phyloP scores from a whole-genome alignment of 768 basidiomycete genomes.

The Ramaria rubella region DNA sequence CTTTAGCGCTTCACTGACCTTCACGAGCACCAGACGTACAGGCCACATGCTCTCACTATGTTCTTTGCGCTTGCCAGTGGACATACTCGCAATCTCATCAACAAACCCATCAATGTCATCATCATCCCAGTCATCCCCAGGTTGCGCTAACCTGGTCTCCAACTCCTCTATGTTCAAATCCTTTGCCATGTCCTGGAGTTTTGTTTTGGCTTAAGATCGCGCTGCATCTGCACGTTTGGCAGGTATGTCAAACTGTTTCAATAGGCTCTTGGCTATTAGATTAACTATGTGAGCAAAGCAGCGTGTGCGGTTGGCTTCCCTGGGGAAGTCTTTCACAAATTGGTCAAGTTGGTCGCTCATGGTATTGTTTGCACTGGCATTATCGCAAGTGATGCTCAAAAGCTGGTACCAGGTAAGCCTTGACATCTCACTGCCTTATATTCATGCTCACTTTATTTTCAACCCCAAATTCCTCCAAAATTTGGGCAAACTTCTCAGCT shows the following conservation, averaged over 20 bases:
- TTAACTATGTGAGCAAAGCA: slow-evolving; percentile 38
- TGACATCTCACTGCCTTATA: slow-evolving; percentile 5
- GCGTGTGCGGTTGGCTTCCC: slow-evolving; percentile 18
- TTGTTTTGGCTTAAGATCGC: not conserved
- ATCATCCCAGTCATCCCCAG: slow-evolving; percentile 6
- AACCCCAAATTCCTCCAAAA: slow-evolving; percentile 32
- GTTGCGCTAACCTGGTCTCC: slow-evolving; percentile 4
- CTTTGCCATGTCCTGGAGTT: slow-evolving; percentile 12
- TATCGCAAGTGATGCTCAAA: slow-evolving; percentile 31
- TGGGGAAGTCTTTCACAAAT: slow-evolving; percentile 19
- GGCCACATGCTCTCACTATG: slow-evolving; percentile 19
- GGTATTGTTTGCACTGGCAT: slow-evolving; percentile 29
- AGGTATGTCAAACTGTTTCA: slow-evolving; percentile 29
- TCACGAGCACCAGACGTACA: slow-evolving; percentile 24
- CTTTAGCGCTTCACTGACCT: slow-evolving; percentile 22
- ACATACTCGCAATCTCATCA: slow-evolving; percentile 19
- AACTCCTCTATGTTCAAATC: slow-evolving; percentile 13
- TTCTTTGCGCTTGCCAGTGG: slow-evolving; percentile 5
- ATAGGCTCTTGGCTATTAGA: slow-evolving; percentile 28
- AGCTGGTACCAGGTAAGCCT: slow-evolving; percentile 16
- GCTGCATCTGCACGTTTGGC: slow-evolving; percentile 11
- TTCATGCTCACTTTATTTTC: slow-evolving; percentile 25
- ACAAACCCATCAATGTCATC: slow-evolving; percentile 20
- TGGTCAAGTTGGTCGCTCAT: slow-evolving; percentile 27
- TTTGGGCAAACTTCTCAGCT: slow-evolving; percentile 26